Evolutionary conservation across 2,329 filamentous ascomycete species (phyloP), one percentile per base, ranked within the genome.

Genomic region (Botrytis deweyae): DNA sequence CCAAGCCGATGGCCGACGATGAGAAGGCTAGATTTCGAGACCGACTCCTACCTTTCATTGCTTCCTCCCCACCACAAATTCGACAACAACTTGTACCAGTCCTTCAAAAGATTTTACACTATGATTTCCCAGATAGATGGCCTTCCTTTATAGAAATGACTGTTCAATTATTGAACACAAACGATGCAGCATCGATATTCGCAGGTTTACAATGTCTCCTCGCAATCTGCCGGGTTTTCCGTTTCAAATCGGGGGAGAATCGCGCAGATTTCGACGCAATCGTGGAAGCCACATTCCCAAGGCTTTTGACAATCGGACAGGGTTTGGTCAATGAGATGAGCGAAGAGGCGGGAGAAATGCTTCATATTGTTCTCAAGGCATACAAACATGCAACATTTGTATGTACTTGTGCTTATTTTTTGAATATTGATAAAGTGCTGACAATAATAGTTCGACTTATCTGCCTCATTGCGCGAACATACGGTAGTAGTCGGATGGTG

Each of bases 321-420:
- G 92, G 93, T 82, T 86, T 98, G 79, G 92, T 97, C 64, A 92
- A 93, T 78, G 95, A 98, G 85, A 93, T 93, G 81, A 97, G 93
- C 81, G 87, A 97, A 78, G 96, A 99, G 84, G 96, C 95, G 29
- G 95, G 93, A 74, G 96, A 98, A 85, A 98, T 99, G 93, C 87
- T 99, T 78, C 93, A 97, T 81, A 91, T 97, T 74, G 93, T 97
- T 72, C 88, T 99, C 81, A 99, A 99, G 86, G 92, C 94, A 55
- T 99, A 97, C 85, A 99, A 99, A 85, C 95, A 99, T 85, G 95
- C 96, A 66, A 97, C 97, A 80, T 99, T 97, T 87, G 93, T 97
- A 86, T 80, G 91, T 86, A 52, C 73, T 58, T 72, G 76, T 76
- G 73, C 80, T 71, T 70, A 64, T 69, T 62, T 68, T 69, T 59